Base-by-base conservation (phyloP, 2,329 filamentous ascomycete species). In the Aspergillus carbonarius region DNA sequence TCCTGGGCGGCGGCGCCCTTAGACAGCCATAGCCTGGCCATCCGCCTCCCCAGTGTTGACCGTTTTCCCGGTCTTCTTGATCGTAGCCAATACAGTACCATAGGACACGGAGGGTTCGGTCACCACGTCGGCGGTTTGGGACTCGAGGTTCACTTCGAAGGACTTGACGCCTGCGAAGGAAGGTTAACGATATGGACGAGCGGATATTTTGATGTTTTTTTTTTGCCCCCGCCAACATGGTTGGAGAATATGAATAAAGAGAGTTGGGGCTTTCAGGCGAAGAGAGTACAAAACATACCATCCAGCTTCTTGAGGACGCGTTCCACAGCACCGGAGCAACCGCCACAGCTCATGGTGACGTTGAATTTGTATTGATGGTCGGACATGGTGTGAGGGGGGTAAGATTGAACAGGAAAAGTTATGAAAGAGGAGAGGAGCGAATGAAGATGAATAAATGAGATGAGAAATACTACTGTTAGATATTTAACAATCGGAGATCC, bases 311-410 rank as follows among this genome's bases (percentile, higher is more conserved):
- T 93, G 65, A 99, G 86, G 47, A 97, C 92, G 54, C 92, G 86
- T 79, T 96, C 90, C 46, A 99, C 84, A 66, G 95, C 95, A 71
- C 93, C 92, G 47, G 93, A 97, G 88, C 95, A 99, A 76, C 95
- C 95, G 74, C 91, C 87, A 81, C 95, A 99, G 83, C 83, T 90
- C 95, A 99, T 99, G 78, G 82, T 83, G 76, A 98, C 86, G 78
- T 93, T 88, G 83, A 98, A 98, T 78, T 95, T 91, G 89, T 98
- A 98, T 68, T 87, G 91, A 82, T 96, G 92, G 69, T 89, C 86
- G 60, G 87, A 80, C 90, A 93, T 65, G 49, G 40, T 63, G 55
- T 34, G 25, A 13, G 44, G 46, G 15, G 23, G 15, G 44, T 23
- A n/a, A 7, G 34, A 10, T 13, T 10, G 17, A 30, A 54, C 17